Base-by-base conservation (phyloP, 2,329 filamentous ascomycete genomes). In the Fusarium compactum region DNA sequence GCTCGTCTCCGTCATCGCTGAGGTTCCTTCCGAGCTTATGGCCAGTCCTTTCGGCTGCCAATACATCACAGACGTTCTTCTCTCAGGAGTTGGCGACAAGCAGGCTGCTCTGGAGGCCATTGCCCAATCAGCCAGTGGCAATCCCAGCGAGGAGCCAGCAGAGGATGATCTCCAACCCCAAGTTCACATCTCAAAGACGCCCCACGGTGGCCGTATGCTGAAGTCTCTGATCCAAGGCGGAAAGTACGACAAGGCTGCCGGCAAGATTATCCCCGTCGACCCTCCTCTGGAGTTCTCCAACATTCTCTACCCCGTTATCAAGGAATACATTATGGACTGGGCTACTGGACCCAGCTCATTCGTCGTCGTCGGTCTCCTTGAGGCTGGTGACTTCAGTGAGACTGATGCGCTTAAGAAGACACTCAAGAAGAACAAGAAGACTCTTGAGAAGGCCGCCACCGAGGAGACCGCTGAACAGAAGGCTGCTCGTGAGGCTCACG, bases 141-240 rank as follows among this genome's bases (percentile, higher is more conserved):
- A 89, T 67, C 86, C 88, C 8, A 83, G 76, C 43, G 78, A 80
- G 25, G 76, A 77, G 40, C 75, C 76, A n/a, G 76, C 77, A 5
- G 82, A 83, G 47, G 82, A 84, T 11, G 83, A 83, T 25, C 64
- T 80, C 16, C 74, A 80, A 18, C 72, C 80, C 6, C 77, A 76
- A 24, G 76, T 80, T 30, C 91, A 94, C 77, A 85, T 92, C 58
- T 87, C 89, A 27, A 84, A 87, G 74, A 86, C 87, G 40, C 78
- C 89, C 1, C 86, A 85, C 73, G 92, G 90, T 43, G 94, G 93
- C 18, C 91, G 94, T 63, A 92, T 98, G 90, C 87, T 98, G 75
- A 98, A 97, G 83, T 92, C 92, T 0, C 87, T 99, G 10, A 94
- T 98, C 25, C 91, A 94, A 58, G 96, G 96, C 44, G 96, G 97